Conservation (phyloP, 1,284 basidiomycete species). For the Exobasidium rhododendri region DNA sequence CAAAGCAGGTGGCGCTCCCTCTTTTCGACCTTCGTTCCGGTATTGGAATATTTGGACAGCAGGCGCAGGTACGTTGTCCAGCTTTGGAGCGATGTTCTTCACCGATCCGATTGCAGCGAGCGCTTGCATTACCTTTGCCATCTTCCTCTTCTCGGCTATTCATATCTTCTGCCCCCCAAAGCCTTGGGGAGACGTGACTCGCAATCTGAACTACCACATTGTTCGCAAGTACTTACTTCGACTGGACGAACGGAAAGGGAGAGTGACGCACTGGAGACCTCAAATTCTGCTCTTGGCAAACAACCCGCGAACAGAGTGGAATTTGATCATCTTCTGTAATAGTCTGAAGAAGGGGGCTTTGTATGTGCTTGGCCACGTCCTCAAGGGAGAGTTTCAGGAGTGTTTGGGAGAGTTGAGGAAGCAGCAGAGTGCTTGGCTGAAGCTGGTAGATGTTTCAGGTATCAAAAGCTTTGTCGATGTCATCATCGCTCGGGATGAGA, state of each 20-base stretch:
- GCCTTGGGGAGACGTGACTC: conserved; percentile 54
- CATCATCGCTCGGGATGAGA: conserved; percentile 50
- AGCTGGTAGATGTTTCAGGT: conserved; percentile 51
- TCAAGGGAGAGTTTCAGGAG: conserved; percentile 52
- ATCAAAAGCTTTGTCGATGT: conserved; percentile 54
- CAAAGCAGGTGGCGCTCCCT: conserved; percentile 53
- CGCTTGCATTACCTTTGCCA: conserved; percentile 43
- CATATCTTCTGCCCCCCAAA: conserved; percentile 52
- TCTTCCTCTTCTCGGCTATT: conserved; percentile 48
- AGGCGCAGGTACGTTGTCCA: conserved; percentile 40
- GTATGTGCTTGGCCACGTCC: conserved; percentile 51
- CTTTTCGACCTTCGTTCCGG: conserved; percentile 53
- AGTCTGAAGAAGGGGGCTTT: conserved; percentile 53
- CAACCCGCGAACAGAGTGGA: conserved; percentile 52
- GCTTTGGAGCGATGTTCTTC: conserved; percentile 53
- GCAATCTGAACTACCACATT: conserved; percentile 53
- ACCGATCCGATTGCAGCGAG: conserved; percentile 39
- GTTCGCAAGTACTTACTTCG: conserved; percentile 53
- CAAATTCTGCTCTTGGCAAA: conserved; percentile 52
- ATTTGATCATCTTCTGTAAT: conserved; percentile 55
- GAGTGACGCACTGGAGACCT: conserved; percentile 55
- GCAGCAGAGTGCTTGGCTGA: conserved; percentile 53
- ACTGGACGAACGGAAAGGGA: conserved; percentile 52
- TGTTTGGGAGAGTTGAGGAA: conserved; percentile 49
- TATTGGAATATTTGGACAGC: conserved; percentile 55